Conservation (phyloP, 176 grass and related monocot genomes). For the Guadua angustifolia region DNA sequence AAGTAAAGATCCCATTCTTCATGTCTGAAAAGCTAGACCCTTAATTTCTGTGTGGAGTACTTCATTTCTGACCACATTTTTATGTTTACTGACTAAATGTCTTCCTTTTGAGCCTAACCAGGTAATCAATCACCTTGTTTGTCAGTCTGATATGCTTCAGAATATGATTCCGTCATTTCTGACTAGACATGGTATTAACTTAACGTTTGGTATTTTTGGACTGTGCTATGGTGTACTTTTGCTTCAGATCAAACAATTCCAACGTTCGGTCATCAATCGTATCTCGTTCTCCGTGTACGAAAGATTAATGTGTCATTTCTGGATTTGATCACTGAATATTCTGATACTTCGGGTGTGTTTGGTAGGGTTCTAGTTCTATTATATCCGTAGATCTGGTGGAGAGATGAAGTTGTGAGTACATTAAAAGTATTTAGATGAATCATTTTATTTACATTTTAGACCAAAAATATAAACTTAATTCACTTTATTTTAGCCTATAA, state of each 20-base stretch:
- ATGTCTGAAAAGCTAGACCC: background rate
- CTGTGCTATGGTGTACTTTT: background rate
- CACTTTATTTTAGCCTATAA: too few relatives aligned
- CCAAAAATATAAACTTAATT: too few relatives aligned
- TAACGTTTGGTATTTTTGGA: background rate
- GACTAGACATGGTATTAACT: background rate
- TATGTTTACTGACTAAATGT: conserved; percentile 17
- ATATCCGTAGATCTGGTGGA: too few relatives aligned
- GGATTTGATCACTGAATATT: background rate
- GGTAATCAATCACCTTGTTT: background rate
- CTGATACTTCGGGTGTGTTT: background rate
- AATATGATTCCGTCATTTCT: background rate
- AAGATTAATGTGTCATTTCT: background rate
- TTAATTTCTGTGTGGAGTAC: background rate
- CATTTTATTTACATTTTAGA: too few relatives aligned
- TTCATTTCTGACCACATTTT: conserved; percentile 18
- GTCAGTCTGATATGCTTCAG: background rate
- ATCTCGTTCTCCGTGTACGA: background rate
- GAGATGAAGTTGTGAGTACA: too few relatives aligned
- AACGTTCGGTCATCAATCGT: background rate
- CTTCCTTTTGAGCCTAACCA: conserved; percentile 19
- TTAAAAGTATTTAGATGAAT: too few relatives aligned
- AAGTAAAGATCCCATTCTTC: conserved; percentile 56
- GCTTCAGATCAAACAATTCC: background rate
- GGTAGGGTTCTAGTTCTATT: too few relatives aligned